Percentiles rank a stretch among this genome's conserved stretches.
Conservation (phyloP, 371 early-diverging fungal genomes). For the Mucor mucedo region DNA sequence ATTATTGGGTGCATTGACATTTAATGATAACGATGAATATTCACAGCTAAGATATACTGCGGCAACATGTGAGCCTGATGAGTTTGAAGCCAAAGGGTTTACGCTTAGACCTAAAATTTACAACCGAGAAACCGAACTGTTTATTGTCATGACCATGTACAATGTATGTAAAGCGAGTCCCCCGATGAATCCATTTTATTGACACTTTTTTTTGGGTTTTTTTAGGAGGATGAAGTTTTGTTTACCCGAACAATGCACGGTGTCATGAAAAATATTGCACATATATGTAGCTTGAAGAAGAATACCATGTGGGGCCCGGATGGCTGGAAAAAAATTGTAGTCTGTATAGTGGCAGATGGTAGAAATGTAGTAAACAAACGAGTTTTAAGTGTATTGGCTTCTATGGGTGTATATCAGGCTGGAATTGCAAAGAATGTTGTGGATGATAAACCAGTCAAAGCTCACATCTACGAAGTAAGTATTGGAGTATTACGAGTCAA, state of each 20-base stretch:
- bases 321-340: conserved; percentile 86
- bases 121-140: conserved; percentile 82
- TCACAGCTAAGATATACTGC: conserved; percentile 80
- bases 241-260: conserved; percentile 80
- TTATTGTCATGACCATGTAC: conserved; percentile 79
- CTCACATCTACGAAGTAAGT: conserved; percentile 81
- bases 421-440: conserved; percentile 74
- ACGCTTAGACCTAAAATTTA: conserved; percentile 78
- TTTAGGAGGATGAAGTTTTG: conserved; percentile 65
- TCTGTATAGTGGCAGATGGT: conserved; percentile 88
- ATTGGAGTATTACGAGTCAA: background rate
- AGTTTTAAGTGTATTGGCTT: conserved; percentile 59
- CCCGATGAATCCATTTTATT: background rate
- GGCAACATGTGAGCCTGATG: conserved; percentile 80
- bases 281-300: conserved; percentile 68
- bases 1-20: conserved; percentile 39
- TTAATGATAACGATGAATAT: conserved; percentile 61
- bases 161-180: conserved; percentile 18
- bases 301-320: conserved; percentile 72
- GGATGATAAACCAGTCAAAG: conserved; percentile 65
- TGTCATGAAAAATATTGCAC: conserved; percentile 80
- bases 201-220: background rate
- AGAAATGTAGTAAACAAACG: conserved; percentile 68
- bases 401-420: conserved; percentile 77
- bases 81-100: conserved; percentile 72